Conservation (phyloP, 2,329 filamentous ascomycete genomes). For the Phaeomoniella chlamydospora region DNA sequence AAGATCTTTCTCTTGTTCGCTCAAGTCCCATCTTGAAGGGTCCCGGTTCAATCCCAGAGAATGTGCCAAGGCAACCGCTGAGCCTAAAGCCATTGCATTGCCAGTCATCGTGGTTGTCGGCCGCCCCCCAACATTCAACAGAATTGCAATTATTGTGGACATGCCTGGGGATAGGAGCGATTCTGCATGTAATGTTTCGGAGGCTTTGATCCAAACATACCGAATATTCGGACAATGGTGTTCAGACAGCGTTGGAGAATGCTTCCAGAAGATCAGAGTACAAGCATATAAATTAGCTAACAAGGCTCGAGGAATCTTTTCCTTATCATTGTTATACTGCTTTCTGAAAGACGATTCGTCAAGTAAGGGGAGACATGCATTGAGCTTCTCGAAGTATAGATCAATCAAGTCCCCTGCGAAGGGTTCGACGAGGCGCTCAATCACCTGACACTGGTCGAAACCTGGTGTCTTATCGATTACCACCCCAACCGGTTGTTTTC, state of each 20-base stretch:
- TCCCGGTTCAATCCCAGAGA: conserved; percentile 41
- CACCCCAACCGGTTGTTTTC: conserved; percentile 15
- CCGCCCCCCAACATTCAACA: conserved; percentile 45
- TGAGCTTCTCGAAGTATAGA: conserved; percentile 39
- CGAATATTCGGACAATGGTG: conserved; percentile 41
- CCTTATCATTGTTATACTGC: conserved; percentile 32
- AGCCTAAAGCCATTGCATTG: conserved; percentile 36
- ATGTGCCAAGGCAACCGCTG: conserved; percentile 37
- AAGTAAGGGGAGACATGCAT: conserved; percentile 47
- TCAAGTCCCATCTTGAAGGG: conserved; percentile 38
- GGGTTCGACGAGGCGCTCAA: conserved; percentile 45
- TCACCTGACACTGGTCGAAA: conserved; percentile 36
- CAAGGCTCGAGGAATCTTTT: conserved; percentile 38
- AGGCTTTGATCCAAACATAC: conserved; percentile 49
- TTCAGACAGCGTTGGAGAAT: conserved; percentile 26
- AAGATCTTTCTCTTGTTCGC: conserved; percentile 33
- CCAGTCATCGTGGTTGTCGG: conserved; percentile 47
- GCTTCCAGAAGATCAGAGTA: conserved; percentile 42
- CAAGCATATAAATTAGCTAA: conserved; percentile 44
- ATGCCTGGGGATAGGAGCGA: conserved; percentile 44
- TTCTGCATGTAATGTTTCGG: conserved; percentile 41
- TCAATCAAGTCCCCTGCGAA: conserved; percentile 36
- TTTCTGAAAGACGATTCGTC: conserved; percentile 39
- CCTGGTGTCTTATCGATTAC: conserved; percentile 27
- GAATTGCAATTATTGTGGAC: conserved; percentile 41